These are phyloP conservation scores for Fraxinus nigra DNA, from an alignment of 305 asterid genomes.

Conservation along the genomic window DNA sequence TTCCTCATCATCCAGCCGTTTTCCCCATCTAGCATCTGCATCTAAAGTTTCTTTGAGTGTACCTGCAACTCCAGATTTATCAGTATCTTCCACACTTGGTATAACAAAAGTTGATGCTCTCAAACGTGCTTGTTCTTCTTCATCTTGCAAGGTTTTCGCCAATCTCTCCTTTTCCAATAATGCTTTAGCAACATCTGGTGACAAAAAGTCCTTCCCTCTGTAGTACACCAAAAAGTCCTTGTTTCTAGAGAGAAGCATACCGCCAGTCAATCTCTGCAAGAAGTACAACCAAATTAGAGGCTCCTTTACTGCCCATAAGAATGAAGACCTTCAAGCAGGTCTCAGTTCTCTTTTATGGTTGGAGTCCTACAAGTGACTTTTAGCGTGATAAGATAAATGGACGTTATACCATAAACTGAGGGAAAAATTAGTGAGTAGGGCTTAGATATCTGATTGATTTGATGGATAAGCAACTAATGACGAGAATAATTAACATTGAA, in stretches of 20 bases:
- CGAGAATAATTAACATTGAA: neutral
- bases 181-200: constrained; percentile 83
- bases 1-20: constrained; percentile 50
- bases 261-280: constrained; percentile 89
- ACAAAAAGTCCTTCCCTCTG: constrained; percentile 85
- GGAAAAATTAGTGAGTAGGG: neutral
- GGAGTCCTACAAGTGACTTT: neutral
- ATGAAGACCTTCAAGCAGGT: neutral
- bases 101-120: constrained; percentile 51
- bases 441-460: neutral
- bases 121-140: constrained; percentile 85
- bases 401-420: neutral
- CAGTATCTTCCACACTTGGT: constrained; percentile 30
- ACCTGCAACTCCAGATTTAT: constrained; percentile 61
- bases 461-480: neutral
- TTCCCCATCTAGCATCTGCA: constrained; percentile 84
- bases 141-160: constrained; percentile 79
- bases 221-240: constrained; percentile 89
- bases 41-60: constrained; percentile 87
- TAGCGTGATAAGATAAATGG: neutral
- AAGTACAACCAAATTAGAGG: constrained; percentile 8
- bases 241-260: constrained; percentile 79
- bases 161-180: constrained; percentile 82
- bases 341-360: neutral
- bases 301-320: neutral